Evolutionary conservation across 352 stramenopile species (phyloP).

Genomic region (Pythium dissotocum): DNA sequence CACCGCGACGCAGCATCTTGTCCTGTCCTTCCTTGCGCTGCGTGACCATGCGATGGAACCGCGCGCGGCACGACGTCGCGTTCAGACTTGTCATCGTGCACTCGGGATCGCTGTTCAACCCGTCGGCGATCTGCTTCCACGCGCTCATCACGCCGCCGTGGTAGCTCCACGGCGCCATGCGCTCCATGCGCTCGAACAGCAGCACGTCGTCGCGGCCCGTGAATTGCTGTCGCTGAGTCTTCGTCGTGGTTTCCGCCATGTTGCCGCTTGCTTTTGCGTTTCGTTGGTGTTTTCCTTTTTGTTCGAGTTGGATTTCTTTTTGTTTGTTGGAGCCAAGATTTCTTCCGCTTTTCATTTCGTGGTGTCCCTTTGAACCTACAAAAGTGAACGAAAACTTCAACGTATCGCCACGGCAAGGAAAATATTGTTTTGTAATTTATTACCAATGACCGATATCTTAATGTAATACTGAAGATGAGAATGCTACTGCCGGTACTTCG

Average conservation of each 20-base stretch:
- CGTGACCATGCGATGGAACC: constrained; percentile 24
- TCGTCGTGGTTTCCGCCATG: background rate
- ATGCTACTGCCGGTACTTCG: too few species aligned
- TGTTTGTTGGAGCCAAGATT: background rate
- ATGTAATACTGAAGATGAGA: too few species aligned
- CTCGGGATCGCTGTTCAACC: constrained; percentile 14
- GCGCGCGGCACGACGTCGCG: constrained; percentile 8
- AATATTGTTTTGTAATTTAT: background rate
- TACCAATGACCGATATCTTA: too few species aligned
- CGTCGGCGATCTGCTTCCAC: constrained; percentile 22
- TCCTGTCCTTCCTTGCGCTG: constrained; percentile 23
- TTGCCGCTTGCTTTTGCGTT: background rate
- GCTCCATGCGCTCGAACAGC: constrained; percentile 20
- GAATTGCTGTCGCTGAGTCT: constrained; percentile 12
- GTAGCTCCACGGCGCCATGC: constrained; percentile 18
- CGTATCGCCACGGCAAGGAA: background rate
- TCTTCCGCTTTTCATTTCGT: background rate
- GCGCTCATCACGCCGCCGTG: constrained; percentile 21
- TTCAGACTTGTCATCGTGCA: constrained; percentile 13
- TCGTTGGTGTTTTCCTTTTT: background rate
- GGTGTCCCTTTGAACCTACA: background rate
- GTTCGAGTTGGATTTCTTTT: background rate
- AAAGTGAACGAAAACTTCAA: background rate
- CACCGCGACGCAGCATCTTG: constrained; percentile 17
- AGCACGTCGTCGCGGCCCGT: constrained; percentile 18